Evolutionary conservation across 257 asterid genomes (phyloP), one percentile per base, ranked within the genome.

Genomic region (Gentiana macrophylla): DNA sequence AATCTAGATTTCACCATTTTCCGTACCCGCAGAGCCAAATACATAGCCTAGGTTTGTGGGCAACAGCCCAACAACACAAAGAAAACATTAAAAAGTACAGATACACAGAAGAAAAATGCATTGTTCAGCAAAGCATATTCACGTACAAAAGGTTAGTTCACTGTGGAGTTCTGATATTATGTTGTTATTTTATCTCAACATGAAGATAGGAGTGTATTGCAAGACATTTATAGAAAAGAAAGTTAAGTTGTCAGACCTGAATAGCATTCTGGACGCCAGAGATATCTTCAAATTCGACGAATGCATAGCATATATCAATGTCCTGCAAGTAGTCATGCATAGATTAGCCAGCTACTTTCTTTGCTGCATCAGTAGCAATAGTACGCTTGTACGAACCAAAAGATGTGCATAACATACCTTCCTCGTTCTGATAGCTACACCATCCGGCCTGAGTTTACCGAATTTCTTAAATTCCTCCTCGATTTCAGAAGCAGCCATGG

Each of bases 341-440:
- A 49, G 34, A 38, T 57, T 35, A 32, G 10, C 36, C 41, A 37
- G 51, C 57, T 49, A 68, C 37, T 36, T 13, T 24, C 37, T 36
- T 49, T 50, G 49, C 38, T 36, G 34, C 15, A 59, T 10, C 37
- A 7, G n/a, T 49, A 44, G 50, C 50, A 32, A 37, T 62, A 32
- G 53, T 37, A 2, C 46, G 6, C 46, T 1, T 7, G 2, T 10
- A 11, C 36, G 37, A 37, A 56, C 59, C 43, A 6, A 7, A 7
- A 12, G 35, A 65, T 8, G 43, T 52, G 59, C 51, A 55, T 6
- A 74, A 48, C 79, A 48, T 56, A 86, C 98, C 98, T 92, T 92
- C 50, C 98, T 89, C 55, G 98, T 85, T 77, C 98, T 83, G 55
- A 92, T 92, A 62, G 98, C 98, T 55, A 92, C 98, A 37, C 94